phyloP scores from a whole-genome alignment of 1,139 yeast genomes.

The Candida pseudoviswanathii region DNA sequence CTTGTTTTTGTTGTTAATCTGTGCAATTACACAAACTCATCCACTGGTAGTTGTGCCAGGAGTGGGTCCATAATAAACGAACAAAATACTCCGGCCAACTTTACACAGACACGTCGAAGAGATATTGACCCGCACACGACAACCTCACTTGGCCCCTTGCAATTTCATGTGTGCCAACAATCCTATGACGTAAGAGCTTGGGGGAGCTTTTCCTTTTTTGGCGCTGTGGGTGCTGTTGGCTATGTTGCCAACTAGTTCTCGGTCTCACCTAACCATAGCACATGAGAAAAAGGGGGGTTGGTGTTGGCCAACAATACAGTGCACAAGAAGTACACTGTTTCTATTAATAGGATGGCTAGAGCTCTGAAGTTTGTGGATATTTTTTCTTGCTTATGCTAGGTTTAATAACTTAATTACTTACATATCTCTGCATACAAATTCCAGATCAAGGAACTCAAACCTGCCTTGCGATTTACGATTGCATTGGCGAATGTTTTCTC shows the following conservation, averaged over 20 bases:
- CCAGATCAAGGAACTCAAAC: not conserved
- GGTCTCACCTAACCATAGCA: too few species aligned
- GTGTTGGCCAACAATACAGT: too few species aligned
- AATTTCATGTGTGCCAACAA: not conserved
- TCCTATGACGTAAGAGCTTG: too few species aligned
- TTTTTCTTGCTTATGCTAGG: not conserved
- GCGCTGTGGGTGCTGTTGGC: too few species aligned
- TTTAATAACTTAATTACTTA: not conserved
- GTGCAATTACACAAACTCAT: not conserved
- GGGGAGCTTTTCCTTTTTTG: too few species aligned
- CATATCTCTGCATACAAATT: not conserved
- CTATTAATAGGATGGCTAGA: not conserved
- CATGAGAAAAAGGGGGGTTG: too few species aligned
- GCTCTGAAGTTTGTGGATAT: not conserved
- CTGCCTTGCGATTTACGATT: not conserved
- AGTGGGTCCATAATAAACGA: not conserved
- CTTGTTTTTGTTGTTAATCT: not conserved
- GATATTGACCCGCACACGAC: conserved; percentile 3
- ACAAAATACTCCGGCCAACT: not conserved
- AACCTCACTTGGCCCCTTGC: not conserved
- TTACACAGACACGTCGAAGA: not conserved
- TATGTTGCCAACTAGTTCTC: too few species aligned
- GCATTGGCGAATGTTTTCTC: not conserved
- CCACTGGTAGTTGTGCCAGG: not conserved
- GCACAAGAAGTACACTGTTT: not conserved